phyloP scores from a whole-genome alignment of 2,329 filamentous ascomycete species.

The Paecilomyces sp. region DNA sequence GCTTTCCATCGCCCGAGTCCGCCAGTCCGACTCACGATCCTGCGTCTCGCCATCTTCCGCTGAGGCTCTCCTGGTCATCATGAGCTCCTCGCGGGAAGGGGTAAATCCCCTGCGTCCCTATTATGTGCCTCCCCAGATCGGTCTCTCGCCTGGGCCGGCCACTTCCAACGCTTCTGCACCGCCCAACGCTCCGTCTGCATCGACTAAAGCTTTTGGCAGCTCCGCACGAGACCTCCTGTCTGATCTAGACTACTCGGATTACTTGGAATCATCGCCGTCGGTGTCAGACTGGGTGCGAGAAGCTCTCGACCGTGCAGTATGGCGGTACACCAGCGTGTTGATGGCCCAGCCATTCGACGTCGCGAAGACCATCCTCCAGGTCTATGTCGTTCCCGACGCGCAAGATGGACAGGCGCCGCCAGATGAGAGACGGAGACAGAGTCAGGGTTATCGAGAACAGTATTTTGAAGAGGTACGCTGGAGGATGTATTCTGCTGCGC shows the following conservation, averaged over 20 bases:
- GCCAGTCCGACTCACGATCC: constrained; percentile 2
- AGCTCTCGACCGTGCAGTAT: constrained; percentile 75
- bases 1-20: not conserved
- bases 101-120: constrained; percentile 56
- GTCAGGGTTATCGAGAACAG: constrained; percentile 16
- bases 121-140: constrained; percentile 59
- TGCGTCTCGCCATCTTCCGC: constrained; percentile 4
- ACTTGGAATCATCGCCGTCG: constrained; percentile 71
- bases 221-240: constrained; percentile 78
- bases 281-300: constrained; percentile 67
- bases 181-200: constrained; percentile 25
- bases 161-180: constrained; percentile 28
- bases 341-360: constrained; percentile 96
- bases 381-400: constrained; percentile 47
- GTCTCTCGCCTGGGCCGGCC: constrained; percentile 42
- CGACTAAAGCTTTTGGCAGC: constrained; percentile 46
- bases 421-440: constrained; percentile 21
- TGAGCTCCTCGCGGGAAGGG: constrained; percentile 44
- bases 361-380: constrained; percentile 86
- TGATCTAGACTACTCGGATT: constrained; percentile 88
- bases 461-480: constrained; percentile 27
- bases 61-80: constrained; percentile 16
- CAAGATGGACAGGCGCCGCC: constrained; percentile 22
- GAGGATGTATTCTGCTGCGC: not conserved
- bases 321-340: constrained; percentile 85